Conservation (phyloP, 345 rosid species). For the Gossypium longicalyx region DNA sequence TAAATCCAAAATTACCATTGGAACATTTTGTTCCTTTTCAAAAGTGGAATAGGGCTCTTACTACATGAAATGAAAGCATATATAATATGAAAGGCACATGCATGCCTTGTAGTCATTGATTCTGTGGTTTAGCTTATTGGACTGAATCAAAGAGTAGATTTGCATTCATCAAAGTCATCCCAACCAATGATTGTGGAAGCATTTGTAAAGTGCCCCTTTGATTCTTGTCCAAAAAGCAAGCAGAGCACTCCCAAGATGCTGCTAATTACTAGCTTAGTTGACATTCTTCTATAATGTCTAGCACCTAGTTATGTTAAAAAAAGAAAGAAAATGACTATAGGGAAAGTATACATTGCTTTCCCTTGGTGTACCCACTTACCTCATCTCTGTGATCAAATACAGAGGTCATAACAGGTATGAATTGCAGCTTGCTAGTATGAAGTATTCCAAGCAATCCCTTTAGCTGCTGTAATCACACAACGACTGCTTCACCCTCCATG, state of each 20-base stretch:
- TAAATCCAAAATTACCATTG: not conserved
- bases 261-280: not conserved
- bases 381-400: slow-evolving; percentile 59
- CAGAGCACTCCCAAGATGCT: slow-evolving; percentile 4
- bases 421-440: slow-evolving; percentile 84
- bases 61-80: not conserved
- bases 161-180: not conserved
- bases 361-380: slow-evolving; percentile 29
- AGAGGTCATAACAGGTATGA: slow-evolving; percentile 65
- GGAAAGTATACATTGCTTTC: slow-evolving; percentile 4
- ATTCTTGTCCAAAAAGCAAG: not conserved
- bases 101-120: too few species aligned
- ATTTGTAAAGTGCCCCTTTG: not conserved
- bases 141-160: not conserved
- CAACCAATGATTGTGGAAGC: not conserved
- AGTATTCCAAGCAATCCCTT: slow-evolving; percentile 92
- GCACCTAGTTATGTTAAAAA: not conserved
- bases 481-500: slow-evolving; percentile 95
- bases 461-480: slow-evolving; percentile 88
- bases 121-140: not conserved
- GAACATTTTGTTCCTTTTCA: not conserved
- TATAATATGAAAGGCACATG: too few species aligned
- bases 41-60: not conserved
- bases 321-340: not conserved
- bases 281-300: not conserved